Base-by-base conservation (phyloP, 805 yeast genomes). In the Pichia heedii region DNA sequence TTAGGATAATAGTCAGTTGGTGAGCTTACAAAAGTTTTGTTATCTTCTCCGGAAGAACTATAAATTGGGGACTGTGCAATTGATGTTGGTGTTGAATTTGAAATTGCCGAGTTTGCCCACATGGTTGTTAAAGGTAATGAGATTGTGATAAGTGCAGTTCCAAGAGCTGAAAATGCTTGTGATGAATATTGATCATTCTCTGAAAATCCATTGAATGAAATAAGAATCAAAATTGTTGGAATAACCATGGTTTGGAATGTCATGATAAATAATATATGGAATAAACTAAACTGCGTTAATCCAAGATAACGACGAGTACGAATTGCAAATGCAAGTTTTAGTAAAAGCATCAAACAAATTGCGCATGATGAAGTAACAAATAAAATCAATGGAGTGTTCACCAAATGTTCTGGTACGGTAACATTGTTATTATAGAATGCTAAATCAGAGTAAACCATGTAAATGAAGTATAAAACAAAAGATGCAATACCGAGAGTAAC, bases 121-220 rank as follows among this genome's bases (percentile, higher is more conserved):
- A 88, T 73, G 0, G 95, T 77, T 0, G 95, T 78, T 39, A 89
- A 61, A 1, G 96, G 96, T 42, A 88, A 66, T 4, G 89, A 83
- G 22, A 85, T 56, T 0, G 83, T 81, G 18, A 83, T 79, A 6
- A 87, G 52, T 21, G 84, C 65, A 2, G 77, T 64, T 2, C 85
- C 77, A 24, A 84, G 55, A 4, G 81, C 70, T 21, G 72, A 58
- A 50, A 78, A 48, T 32, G 71, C 57, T 52, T 70, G 66, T 22
- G 46, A 55, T 26, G 66, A 52, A 39, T 54, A 51, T 19, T 32
- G 16, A 40, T 49, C 49, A 15, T 18, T 34, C 11, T 29, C 39
- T 7, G 45, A 32, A 40, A 47, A 49, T 15, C 50, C 47, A 36
- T 54, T 52, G 46, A 59, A 63, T 20, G 81, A 74, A 29, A 79